Evolutionary conservation across 75 land plant species (phyloP).

Genomic region (Azolla pinnata): DNA sequence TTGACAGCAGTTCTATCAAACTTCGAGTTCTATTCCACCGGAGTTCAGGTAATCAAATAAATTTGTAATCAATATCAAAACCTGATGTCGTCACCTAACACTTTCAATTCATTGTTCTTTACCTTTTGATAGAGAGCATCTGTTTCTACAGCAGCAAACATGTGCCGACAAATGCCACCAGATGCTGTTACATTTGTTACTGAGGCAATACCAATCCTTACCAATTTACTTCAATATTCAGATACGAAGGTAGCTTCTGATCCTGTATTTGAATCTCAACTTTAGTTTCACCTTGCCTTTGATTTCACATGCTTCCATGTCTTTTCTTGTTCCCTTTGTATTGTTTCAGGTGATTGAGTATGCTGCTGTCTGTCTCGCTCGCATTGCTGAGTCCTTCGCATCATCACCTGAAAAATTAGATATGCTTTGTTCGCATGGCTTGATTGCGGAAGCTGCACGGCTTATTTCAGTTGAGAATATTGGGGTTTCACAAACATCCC

Average conservation of each 20-base stretch:
- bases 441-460: constrained; percentile 33
- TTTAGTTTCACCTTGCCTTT: too few species aligned
- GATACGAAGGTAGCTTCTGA: constrained; percentile 43
- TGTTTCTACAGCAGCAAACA: constrained; percentile 56
- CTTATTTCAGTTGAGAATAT: constrained; percentile 31
- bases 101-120: constrained; percentile 7
- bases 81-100: not conserved
- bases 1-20: constrained; percentile 46
- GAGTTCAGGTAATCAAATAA: constrained; percentile 41
- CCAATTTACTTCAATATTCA: constrained; percentile 54
- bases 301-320: not conserved
- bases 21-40: constrained; percentile 65
- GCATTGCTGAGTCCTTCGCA: constrained; percentile 38
- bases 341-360: constrained; percentile 48
- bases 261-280: too few species aligned
- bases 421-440: constrained; percentile 51
- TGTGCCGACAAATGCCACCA: constrained; percentile 56
- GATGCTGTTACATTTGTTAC: constrained; percentile 30
- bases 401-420: constrained; percentile 45
- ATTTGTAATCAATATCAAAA: not conserved
- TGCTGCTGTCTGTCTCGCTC: constrained; percentile 42
- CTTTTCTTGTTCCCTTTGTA: constrained; percentile 4
- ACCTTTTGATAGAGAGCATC: constrained; percentile 49
- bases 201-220: constrained; percentile 55
- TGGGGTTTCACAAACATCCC: constrained; percentile 16